Evolutionary conservation across 345 rosid species (phyloP), one percentile per base, ranked within the genome.

Genomic region (Microcos paniculata): DNA sequence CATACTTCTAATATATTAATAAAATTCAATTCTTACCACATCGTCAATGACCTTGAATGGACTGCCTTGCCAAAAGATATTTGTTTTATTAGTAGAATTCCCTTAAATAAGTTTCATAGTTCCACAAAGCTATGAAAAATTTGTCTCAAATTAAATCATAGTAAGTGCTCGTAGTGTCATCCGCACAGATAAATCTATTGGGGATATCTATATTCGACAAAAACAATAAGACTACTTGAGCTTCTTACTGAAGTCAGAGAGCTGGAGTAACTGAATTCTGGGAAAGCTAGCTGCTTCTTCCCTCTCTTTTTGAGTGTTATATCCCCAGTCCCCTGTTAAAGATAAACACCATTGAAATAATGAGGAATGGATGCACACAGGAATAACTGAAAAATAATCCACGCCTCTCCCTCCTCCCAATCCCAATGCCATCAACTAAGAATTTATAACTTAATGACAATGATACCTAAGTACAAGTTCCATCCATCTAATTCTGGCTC

Each of bases 401-500:
- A 53, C 3, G 9, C 6, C 26, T 11, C 10, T 56, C 31, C 10
- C 31, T 10, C 31, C 31, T 24, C 24, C 62, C 62, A 24, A 26
- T 7, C 8, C 26, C 18, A 4, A 3, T 43, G 31, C 24, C 21
- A 43, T 66, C 33, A 23, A 43, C 33, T 42, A 24, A 24, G 14
- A 66, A 23, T 3, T 66, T 3, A 43, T 2, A 42, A 66, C n/a
- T 66, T 24, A 16, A 16, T 76, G 77, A 18, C 52, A 42, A 46
- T 4, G 13, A 62, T 89, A 89, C 99, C 93, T 15, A 95, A 76
- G 78, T 93, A 95, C 76, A 95, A 78, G 81, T 89, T 91, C 96
- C 98, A 93, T 62, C 89, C 92, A 77, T 93, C 90, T 80, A 93
- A 76, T 78, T 88, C 89, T 70, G 96, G 92, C 75, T 91, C 96